Evolutionary conservation across 176 grass and related monocot genomes (phyloP).

Genomic region (Aegilops umbellulata): DNA sequence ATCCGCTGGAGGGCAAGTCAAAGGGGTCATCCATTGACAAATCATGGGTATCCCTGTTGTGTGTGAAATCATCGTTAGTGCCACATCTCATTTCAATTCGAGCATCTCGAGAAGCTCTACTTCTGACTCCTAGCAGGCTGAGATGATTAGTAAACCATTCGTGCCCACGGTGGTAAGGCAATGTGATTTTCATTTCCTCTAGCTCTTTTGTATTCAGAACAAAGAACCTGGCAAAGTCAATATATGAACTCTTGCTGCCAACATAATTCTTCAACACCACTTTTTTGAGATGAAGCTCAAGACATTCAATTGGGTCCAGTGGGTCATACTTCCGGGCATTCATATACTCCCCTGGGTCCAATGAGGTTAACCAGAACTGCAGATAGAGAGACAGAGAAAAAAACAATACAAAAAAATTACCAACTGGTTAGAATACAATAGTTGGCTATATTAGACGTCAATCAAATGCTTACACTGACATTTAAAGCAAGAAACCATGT

Average conservation of each 20-base stretch:
- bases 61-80: background rate
- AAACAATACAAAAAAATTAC: background rate
- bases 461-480: background rate
- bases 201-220: background rate
- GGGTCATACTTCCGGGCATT: background rate
- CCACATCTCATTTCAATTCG: background rate
- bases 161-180: background rate
- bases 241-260: background rate
- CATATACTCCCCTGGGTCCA: background rate
- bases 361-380: background rate
- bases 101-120: background rate
- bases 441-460: background rate
- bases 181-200: background rate
- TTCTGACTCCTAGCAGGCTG: too few relatives aligned
- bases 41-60: background rate
- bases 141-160: background rate
- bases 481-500: too few relatives aligned
- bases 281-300: background rate
- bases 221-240: conserved; percentile 11
- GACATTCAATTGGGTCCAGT: background rate
- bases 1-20: background rate
- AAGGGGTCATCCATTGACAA: background rate
- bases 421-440: background rate
- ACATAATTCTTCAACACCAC: background rate
- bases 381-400: background rate